Evolutionary conservation across 306 rosid species (phyloP).

Genomic region (Glycine soja): DNA sequence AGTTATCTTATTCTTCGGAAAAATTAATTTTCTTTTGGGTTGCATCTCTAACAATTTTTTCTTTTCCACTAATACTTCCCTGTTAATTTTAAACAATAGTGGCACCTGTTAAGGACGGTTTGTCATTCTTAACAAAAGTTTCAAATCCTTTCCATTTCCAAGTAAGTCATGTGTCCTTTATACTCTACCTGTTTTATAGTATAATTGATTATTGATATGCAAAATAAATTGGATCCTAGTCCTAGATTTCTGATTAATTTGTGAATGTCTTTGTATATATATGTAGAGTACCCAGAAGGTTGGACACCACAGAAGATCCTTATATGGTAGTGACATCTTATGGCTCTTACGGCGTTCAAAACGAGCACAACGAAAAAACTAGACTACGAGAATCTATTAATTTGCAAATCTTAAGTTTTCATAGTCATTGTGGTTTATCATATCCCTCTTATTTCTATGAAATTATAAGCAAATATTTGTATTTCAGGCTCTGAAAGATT

Average conservation of each 20-base stretch:
- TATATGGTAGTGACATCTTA: conserved; percentile 58
- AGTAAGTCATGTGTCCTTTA: conserved; percentile 47
- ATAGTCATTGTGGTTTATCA: neutral
- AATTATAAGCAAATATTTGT: neutral
- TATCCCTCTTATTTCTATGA: neutral
- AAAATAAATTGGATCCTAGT: conserved; percentile 22
- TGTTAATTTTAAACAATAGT: conserved; percentile 27
- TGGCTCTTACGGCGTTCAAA: conserved; percentile 62
- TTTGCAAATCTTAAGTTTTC: neutral
- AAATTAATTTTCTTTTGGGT: neutral
- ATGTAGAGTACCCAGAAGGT: conserved; percentile 58
- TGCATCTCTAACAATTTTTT: conserved; percentile 19
- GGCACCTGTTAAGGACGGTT: conserved; percentile 57
- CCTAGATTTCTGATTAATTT: neutral
- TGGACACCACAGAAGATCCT: conserved; percentile 63
- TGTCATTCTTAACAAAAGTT: conserved; percentile 57
- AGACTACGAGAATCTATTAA: neutral
- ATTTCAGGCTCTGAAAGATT: neutral
- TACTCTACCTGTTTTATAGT: neutral
- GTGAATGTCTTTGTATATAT: conserved; percentile 17
- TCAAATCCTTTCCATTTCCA: conserved; percentile 76
- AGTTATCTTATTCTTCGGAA: neutral
- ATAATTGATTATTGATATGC: neutral
- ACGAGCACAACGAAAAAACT: conserved; percentile 49
- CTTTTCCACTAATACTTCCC: conserved; percentile 5